A percentile compares a stretch with the other conserved stretches of the same genome.
Evolutionary conservation across 225 moss, liverwort and hornwort genomes (phyloP).

Genomic region (Physcomitrium patens): DNA sequence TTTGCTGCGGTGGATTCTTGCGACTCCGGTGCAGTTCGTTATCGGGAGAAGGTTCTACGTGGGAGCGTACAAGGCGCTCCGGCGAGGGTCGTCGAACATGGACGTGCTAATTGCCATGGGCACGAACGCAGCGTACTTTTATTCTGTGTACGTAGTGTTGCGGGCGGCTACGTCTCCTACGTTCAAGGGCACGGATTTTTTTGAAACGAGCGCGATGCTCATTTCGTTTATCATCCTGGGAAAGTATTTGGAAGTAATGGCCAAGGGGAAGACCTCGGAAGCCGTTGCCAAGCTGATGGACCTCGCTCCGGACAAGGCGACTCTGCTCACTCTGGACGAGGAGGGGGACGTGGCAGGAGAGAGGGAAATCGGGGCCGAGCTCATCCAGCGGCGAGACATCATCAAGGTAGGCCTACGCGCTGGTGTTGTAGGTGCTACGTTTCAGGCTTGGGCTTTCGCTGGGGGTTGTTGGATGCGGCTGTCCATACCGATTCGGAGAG

Average conservation of each 20-base stretch:
- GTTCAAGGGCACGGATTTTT: conserved; percentile 91
- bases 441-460: not conserved
- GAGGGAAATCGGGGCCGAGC: conserved; percentile 79
- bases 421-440: not conserved
- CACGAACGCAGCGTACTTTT: conserved; percentile 97
- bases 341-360: conserved; percentile 49
- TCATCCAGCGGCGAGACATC: conserved; percentile 90
- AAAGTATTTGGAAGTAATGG: conserved; percentile 90
- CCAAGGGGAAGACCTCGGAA: conserved; percentile 96
- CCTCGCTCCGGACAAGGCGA: conserved; percentile 86
- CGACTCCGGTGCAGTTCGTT: conserved; percentile 88
- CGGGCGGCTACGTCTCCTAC: conserved; percentile 63
- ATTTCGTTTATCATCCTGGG: conserved; percentile 94
- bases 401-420: conserved; percentile 62
- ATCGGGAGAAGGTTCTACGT: conserved; percentile 87
- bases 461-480: not conserved
- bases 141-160: conserved; percentile 79
- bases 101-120: conserved; percentile 91
- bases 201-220: conserved; percentile 96
- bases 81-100: conserved; percentile 88
- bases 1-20: conserved; percentile 75
- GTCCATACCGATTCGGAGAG: too few relatives aligned
- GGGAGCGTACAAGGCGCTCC: conserved; percentile 90
- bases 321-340: conserved; percentile 56
- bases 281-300: conserved; percentile 98